Percentiles rank a stretch among this genome's conserved stretches.
Evolutionary conservation across 2,329 filamentous ascomycete genomes (phyloP).

Genomic region (Colletotrichum musae): DNA sequence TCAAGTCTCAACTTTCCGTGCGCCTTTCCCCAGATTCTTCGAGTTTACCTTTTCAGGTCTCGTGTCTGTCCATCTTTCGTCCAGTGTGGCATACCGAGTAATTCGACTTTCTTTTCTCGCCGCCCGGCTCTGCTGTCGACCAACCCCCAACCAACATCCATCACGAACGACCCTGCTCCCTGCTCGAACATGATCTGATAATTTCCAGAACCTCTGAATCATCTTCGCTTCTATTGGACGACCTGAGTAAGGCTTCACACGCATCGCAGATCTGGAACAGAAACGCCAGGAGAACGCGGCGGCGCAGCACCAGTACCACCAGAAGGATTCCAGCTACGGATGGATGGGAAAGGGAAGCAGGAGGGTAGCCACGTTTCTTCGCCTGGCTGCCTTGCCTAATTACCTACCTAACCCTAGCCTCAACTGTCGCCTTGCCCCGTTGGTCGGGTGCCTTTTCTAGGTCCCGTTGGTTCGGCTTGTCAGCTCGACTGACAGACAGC

Average conservation of each 20-base stretch:
- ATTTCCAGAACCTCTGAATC: constrained; percentile 12
- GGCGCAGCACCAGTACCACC: not conserved
- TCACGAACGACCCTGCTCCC: constrained; percentile 13
- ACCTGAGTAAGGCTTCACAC: constrained; percentile 20
- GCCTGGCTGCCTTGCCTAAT: not conserved
- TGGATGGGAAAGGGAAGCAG: not conserved
- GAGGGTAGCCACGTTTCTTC: constrained; percentile 12
- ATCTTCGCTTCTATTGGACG: constrained; percentile 11
- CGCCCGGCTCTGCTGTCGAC: not conserved
- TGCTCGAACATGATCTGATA: constrained; percentile 36
- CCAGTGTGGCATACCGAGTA: constrained; percentile 6
- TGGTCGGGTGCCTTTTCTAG: constrained; percentile 18
- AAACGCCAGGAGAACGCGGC: constrained; percentile 23
- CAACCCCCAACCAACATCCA: not conserved
- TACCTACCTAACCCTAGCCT: not conserved
- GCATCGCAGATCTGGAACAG: constrained; percentile 28
- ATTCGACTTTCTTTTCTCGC: not conserved
- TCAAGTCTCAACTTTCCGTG: not conserved
- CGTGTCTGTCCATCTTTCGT: constrained; percentile 15
- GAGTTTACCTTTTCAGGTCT: constrained; percentile 6
- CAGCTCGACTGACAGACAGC: constrained; percentile 23
- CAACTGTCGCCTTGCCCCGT: not conserved
- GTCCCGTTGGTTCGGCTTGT: constrained; percentile 27
- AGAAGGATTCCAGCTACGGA: constrained; percentile 1
- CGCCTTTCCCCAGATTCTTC: constrained; percentile 11